phyloP scores from a whole-genome alignment of 1,139 yeast genomes.

The Pichia sp. region DNA sequence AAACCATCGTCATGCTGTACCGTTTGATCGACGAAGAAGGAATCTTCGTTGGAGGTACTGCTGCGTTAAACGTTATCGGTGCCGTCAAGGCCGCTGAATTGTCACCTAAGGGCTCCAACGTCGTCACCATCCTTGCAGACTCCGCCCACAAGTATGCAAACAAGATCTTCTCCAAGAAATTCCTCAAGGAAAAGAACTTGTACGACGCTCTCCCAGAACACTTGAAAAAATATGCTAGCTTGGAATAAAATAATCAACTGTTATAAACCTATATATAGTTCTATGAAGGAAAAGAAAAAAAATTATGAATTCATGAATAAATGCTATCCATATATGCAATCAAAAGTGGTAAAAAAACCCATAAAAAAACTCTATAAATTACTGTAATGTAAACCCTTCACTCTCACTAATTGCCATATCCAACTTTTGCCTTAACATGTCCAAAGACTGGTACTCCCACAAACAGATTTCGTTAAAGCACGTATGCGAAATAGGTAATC shows the following conservation, averaged over 20 bases:
- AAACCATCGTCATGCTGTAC: conserved; percentile 75
- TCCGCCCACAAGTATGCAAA: conserved; percentile 86
- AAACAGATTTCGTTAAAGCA: conserved; percentile 87
- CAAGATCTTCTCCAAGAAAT: conserved; percentile 66
- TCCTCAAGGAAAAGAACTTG: conserved; percentile 71
- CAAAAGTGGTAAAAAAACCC: not conserved
- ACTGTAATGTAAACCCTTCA: conserved; percentile 74
- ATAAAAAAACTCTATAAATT: not conserved
- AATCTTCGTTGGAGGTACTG: conserved; percentile 77
- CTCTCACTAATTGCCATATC: conserved; percentile 67
- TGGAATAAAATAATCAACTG: conserved; percentile 20
- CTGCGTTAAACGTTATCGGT: conserved; percentile 69
- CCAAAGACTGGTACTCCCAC: conserved; percentile 55
- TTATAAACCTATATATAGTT: not conserved
- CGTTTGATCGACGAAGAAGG: conserved; percentile 85
- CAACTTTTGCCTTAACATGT: conserved; percentile 53
- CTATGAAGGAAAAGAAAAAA: not conserved
- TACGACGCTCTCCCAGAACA: conserved; percentile 64
- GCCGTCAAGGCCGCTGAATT: conserved; percentile 49
- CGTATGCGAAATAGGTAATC: conserved; percentile 84
- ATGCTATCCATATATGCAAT: not conserved
- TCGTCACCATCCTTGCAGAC: conserved; percentile 82
- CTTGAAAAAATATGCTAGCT: conserved; percentile 59
- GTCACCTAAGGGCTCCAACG: conserved; percentile 80
- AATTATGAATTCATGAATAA: not conserved